Evolutionary conservation across 169 alveolate species (phyloP).

Genomic region (Amoebophrya sp.): DNA sequence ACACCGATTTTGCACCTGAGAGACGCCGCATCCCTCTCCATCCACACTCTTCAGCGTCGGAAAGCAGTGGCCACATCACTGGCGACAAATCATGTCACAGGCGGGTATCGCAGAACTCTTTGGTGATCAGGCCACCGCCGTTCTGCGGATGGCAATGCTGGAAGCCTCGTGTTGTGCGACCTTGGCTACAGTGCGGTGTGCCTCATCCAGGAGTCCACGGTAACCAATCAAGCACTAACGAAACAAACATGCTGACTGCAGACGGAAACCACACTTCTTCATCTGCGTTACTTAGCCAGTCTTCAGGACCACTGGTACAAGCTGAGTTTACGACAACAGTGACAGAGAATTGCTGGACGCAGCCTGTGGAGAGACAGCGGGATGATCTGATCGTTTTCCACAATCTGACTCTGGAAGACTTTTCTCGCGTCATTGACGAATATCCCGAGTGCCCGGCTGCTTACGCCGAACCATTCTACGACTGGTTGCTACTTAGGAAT

Average conservation of each 20-base stretch:
- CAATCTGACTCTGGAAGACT: background rate
- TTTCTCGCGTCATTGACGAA: background rate
- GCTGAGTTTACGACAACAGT: no score
- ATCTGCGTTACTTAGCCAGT: no score
- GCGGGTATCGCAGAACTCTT: background rate
- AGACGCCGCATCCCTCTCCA: no score
- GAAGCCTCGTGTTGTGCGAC: background rate
- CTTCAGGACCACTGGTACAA: no score
- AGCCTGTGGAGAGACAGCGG: background rate
- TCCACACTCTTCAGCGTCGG: no score
- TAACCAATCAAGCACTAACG: background rate
- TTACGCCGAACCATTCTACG: background rate
- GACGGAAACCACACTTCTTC: background rate
- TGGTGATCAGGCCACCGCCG: background rate
- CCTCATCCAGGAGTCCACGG: background rate
- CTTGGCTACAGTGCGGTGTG: background rate
- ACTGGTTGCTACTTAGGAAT: background rate
- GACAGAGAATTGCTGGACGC: slow-evolving; percentile 12
- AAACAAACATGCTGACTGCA: background rate
- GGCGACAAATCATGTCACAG: no score
- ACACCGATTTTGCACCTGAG: no score
- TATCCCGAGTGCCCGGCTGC: background rate
- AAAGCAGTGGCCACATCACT: background rate
- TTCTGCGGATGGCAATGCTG: background rate
- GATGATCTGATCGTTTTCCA: background rate